A percentile compares a stretch with the other conserved stretches of the same genome.
These are phyloP conservation scores for Mycena crocata DNA, from an alignment of 768 basidiomycete genomes.

Conservation along the genomic window DNA sequence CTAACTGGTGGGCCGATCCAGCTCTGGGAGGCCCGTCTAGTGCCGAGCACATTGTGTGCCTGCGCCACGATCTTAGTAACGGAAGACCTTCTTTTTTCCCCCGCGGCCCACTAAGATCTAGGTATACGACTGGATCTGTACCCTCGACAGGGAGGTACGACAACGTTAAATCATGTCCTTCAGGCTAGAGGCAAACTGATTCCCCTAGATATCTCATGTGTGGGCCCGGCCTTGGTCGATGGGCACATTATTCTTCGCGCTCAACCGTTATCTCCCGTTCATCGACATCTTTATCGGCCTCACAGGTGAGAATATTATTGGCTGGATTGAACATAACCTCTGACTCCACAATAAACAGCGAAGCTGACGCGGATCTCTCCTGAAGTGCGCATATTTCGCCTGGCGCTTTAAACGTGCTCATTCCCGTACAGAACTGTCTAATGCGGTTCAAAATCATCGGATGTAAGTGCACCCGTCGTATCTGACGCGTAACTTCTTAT, in stretches of 20 bases:
- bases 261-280: constrained; percentile 46
- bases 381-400: neutral
- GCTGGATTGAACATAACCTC: neutral
- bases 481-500: neutral
- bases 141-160: constrained; percentile 37
- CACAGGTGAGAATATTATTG: constrained; percentile 14
- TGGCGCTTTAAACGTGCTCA: neutral
- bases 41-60: constrained; percentile 19
- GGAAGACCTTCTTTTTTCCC: neutral
- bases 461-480: constrained; percentile 22
- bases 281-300: constrained; percentile 37
- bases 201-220: constrained; percentile 34
- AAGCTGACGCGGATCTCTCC: constrained; percentile 15
- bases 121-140: constrained; percentile 40
- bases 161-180: too few relatives aligned
- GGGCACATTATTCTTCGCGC: constrained; percentile 39
- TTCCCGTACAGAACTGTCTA: constrained; percentile 3
- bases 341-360: neutral
- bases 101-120: neutral
- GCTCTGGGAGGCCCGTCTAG: constrained; percentile 13
- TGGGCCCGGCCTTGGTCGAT: constrained; percentile 36
- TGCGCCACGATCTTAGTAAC: constrained; percentile 17
- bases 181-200: too few relatives aligned
- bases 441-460: constrained; percentile 1
- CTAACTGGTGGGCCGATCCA: neutral